Base-by-base conservation (phyloP, 202 grass and related monocot species). In the Zoysia matrella region DNA sequence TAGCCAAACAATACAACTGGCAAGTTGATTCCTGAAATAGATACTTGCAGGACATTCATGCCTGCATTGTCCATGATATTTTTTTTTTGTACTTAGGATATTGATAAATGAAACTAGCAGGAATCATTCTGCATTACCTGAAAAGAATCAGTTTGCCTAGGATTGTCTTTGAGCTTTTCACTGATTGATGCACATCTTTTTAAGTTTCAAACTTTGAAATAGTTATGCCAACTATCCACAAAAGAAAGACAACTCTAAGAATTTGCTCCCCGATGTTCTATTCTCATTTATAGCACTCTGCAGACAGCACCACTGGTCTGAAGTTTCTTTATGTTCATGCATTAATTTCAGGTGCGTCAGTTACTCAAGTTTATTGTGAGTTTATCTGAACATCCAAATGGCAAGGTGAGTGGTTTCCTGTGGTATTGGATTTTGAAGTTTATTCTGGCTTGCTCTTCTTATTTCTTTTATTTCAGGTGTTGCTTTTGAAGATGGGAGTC, bases 321-420 rank as follows among this genome's bases (percentile, higher is more conserved):
- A 91, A 85, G 15, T 71, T 90, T 18, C 40, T 69, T 60, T 73
- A 77, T 85, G 57, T 69, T 62, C 70, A 77, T 85, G 43, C 61
- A 69, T 86, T 74, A 13, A 84, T 79, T 84, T 43, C 86, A 99
- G 96, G 89, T 95, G 72, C 87, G 82, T 89, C 96, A 92, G 84
- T 84, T 99, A 58, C 96, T 99, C 76, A 75, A 94, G 55, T 99
- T 99, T 86, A 65, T 95, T 85, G 69, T 89, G 75, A 89, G 85
- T 50, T 81, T 95, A 74, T 88, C 92, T 63, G 92, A 99, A 58
- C 96, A 99, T 82, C 96, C 92, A 61, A 86, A 87, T 80, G 89
- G 88, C 77, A 95, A 91, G 96, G 96, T 99, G 74, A 85, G 51
- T 71, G 75, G 5, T 58, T 79, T 44, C 85, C 36, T 56, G 48